phyloP scores from a whole-genome alignment of 2,329 filamentous ascomycete genomes.

The Ophiostoma populinum region DNA sequence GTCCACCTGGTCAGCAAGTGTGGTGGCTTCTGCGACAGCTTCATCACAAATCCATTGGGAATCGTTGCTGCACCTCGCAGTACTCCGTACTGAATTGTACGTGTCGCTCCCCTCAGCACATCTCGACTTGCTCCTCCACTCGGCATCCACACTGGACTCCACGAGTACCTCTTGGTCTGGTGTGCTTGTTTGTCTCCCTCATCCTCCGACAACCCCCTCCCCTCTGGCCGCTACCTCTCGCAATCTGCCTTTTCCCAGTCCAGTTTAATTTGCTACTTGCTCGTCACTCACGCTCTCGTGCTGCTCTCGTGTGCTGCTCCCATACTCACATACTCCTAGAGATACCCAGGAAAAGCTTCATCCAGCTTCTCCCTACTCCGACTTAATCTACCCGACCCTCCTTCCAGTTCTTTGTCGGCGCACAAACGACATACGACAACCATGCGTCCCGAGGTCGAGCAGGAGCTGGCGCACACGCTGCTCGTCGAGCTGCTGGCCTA shows the following conservation, averaged over 20 bases:
- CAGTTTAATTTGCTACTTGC: too few relatives aligned
- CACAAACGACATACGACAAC: constrained; percentile 16
- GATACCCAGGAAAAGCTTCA: too few relatives aligned
- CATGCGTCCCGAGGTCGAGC: constrained; percentile 98
- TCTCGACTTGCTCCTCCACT: background rate
- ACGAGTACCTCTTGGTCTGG: background rate
- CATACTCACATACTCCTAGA: background rate
- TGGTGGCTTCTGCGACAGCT: too few relatives aligned
- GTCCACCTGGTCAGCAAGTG: too few relatives aligned
- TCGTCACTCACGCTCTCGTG: too few relatives aligned
- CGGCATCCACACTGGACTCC: background rate
- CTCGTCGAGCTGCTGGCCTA: constrained; percentile 98
- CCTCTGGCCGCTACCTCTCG: constrained; percentile 2
- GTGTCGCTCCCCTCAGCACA: constrained; percentile 1
- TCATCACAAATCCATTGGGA: too few relatives aligned
- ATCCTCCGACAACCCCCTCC: background rate
- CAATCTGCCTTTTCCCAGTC: background rate
- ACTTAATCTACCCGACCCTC: background rate
- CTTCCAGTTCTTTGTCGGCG: background rate
- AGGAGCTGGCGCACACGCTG: constrained; percentile 95
- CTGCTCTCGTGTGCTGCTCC: too few relatives aligned
- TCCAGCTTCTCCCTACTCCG: too few relatives aligned
- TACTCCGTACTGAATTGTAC: too few relatives aligned
- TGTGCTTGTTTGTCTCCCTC: background rate
- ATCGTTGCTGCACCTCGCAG: too few relatives aligned